Conservation (phyloP, 176 grass and related monocot species). For the Urochloa ruziziensis region DNA sequence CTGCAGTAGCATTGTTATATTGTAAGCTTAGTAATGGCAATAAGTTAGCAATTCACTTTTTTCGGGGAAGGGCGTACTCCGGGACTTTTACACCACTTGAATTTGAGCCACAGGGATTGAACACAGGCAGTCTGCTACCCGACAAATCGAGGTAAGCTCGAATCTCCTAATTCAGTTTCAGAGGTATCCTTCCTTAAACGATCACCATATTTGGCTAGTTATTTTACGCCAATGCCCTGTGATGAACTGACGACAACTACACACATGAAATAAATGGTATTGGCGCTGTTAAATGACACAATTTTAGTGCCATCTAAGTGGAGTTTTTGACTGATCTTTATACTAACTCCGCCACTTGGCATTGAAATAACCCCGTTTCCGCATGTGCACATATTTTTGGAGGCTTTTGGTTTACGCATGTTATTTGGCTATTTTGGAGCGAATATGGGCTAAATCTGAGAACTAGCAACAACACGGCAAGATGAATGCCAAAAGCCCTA, state of each 20-base stretch:
- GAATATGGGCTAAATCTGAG: too few relatives aligned
- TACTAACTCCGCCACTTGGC: too few relatives aligned
- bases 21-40: not conserved
- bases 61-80: not conserved
- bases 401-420: too few relatives aligned
- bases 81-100: not conserved
- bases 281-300: too few relatives aligned
- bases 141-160: not conserved
- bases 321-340: too few relatives aligned
- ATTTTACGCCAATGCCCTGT: not conserved
- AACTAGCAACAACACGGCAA: too few relatives aligned
- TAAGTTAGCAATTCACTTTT: not conserved
- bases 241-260: not conserved
- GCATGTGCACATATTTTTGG: too few relatives aligned
- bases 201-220: not conserved
- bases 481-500: too few relatives aligned
- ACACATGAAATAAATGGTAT: constrained; percentile 21
- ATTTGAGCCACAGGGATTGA: not conserved
- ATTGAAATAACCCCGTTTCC: too few relatives aligned
- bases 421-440: too few relatives aligned
- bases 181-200: not conserved
- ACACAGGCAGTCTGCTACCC: not conserved
- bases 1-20: not conserved
- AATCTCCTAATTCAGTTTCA: not conserved
- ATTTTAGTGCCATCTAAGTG: too few relatives aligned